These are phyloP conservation scores for Coemansia sp. DNA, from an alignment of 192 early-diverging fungal genomes.

Conservation along the genomic window DNA sequence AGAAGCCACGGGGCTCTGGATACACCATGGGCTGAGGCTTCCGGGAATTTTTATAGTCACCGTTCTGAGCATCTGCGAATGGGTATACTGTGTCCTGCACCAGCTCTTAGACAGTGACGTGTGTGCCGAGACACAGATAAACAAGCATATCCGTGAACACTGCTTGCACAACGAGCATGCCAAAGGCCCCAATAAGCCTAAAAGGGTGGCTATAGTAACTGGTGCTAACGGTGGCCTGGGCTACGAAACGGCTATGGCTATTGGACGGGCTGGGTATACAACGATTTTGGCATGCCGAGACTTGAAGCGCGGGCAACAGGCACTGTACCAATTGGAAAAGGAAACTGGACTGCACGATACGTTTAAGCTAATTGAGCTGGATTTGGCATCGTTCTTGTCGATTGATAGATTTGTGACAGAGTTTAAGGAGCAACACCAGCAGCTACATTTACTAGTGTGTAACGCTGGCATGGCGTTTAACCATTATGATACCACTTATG, in stretches of 20 bases:
- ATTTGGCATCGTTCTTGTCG: conserved; percentile 55
- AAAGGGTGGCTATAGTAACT: conserved; percentile 41
- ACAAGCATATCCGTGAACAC: conserved; percentile 26
- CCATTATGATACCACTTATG: conserved; percentile 59
- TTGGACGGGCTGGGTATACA: conserved; percentile 56
- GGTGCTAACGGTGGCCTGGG: conserved; percentile 65
- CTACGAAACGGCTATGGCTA: conserved; percentile 56
- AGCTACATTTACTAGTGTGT: conserved; percentile 46
- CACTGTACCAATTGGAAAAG: conserved; percentile 9
- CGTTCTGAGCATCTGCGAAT: conserved; percentile 26
- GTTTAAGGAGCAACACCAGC: conserved; percentile 15
- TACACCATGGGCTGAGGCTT: conserved; percentile 18
- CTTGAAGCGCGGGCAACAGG: conserved; percentile 24
- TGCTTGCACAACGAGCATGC: conserved; percentile 6
- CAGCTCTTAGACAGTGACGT: conserved; percentile 22
- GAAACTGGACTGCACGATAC: conserved; percentile 22
- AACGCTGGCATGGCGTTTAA: conserved; percentile 63
- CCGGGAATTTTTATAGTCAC: conserved; percentile 24
- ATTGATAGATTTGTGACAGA: conserved; percentile 42
- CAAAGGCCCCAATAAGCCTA: too few relatives aligned
- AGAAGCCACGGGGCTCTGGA: conserved; percentile 15
- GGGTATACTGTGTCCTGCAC: conserved; percentile 30
- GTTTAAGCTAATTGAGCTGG: conserved; percentile 48
- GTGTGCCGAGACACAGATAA: conserved; percentile 24
- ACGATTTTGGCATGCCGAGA: conserved; percentile 53